These are phyloP conservation scores for Trifolium repens DNA, from an alignment of 306 rosid species.

Conservation along the genomic window DNA sequence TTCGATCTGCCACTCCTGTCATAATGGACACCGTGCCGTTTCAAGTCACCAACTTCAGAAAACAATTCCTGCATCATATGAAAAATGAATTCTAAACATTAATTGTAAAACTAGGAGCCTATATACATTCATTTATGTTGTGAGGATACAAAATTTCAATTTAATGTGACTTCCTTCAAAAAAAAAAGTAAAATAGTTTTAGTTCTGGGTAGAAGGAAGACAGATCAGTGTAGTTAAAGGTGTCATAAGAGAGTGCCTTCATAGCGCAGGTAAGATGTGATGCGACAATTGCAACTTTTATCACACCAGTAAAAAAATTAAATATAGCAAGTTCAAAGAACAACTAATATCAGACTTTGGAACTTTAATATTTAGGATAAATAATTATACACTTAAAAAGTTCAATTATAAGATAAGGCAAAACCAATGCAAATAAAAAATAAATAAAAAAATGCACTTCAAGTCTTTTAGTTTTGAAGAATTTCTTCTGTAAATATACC, in stretches of 20 bases:
- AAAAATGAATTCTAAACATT: conserved; percentile 19
- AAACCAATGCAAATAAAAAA: neutral
- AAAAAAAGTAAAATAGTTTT: neutral
- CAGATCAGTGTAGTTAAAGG: neutral
- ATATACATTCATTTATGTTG: neutral
- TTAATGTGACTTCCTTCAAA: neutral
- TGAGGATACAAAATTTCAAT: neutral
- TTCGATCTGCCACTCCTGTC: conserved; percentile 97
- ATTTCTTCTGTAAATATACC: neutral
- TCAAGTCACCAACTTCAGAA: conserved; percentile 91
- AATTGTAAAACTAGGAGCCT: neutral
- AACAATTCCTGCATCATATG: conserved; percentile 76
- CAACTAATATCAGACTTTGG: neutral
- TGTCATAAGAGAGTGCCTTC: neutral
- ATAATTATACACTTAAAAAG: neutral
- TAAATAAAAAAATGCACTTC: neutral
- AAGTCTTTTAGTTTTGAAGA: neutral
- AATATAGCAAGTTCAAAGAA: neutral
- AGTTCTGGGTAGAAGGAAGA: conserved; percentile 3
- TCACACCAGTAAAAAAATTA: neutral
- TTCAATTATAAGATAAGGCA: neutral
- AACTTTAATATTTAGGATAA: neutral
- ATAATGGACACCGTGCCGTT: conserved; percentile 77
- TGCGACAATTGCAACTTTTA: neutral
- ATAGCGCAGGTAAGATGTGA: neutral